A percentile compares a stretch with the other conserved stretches of the same genome.
These are phyloP conservation scores for Suzukiozyma palmioleophila DNA, from an alignment of 1,139 yeast genomes.

Conservation along the genomic window DNA sequence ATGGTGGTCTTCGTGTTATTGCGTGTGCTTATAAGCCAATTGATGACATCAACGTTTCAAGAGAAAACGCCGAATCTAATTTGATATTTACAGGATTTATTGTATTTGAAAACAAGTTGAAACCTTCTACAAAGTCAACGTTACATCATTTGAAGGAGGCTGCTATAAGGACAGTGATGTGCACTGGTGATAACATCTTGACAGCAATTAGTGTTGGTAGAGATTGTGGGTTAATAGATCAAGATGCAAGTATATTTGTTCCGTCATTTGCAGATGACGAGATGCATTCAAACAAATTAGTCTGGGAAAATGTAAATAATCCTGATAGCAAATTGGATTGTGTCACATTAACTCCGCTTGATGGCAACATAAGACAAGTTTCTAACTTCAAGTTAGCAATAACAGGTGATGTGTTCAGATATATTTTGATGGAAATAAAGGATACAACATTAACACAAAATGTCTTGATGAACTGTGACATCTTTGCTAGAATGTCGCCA, in stretches of 20 bases:
- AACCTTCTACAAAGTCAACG: slow-evolving; percentile 60
- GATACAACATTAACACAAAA: slow-evolving; percentile 43
- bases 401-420: slow-evolving; percentile 88
- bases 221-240: slow-evolving; percentile 67
- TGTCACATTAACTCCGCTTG: slow-evolving; percentile 52
- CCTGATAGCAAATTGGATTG: slow-evolving; percentile 54
- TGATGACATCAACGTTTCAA: slow-evolving; percentile 9
- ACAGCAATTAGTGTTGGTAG: slow-evolving; percentile 93
- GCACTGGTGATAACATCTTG: slow-evolving; percentile 93
- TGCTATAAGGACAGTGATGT: slow-evolving; percentile 81
- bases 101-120: slow-evolving; percentile 86
- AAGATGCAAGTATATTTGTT: slow-evolving; percentile 51
- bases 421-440: slow-evolving; percentile 54
- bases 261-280: slow-evolving; percentile 53
- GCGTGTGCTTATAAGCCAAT: slow-evolving; percentile 74
- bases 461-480: slow-evolving; percentile 66
- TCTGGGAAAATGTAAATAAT: slow-evolving; percentile 66
- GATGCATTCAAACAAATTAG: slow-evolving; percentile 28
- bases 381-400: slow-evolving; percentile 67
- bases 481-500: slow-evolving; percentile 97
- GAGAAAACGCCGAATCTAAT: slow-evolving; percentile 66
- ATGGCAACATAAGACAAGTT: slow-evolving; percentile 19
- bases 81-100: slow-evolving; percentile 82
- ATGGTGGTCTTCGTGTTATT: slow-evolving; percentile 89
- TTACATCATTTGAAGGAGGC: slow-evolving; percentile 59